Base-by-base conservation (phyloP, 2,329 filamentous ascomycete species). In the Tolypocladium ovalisporum region DNA sequence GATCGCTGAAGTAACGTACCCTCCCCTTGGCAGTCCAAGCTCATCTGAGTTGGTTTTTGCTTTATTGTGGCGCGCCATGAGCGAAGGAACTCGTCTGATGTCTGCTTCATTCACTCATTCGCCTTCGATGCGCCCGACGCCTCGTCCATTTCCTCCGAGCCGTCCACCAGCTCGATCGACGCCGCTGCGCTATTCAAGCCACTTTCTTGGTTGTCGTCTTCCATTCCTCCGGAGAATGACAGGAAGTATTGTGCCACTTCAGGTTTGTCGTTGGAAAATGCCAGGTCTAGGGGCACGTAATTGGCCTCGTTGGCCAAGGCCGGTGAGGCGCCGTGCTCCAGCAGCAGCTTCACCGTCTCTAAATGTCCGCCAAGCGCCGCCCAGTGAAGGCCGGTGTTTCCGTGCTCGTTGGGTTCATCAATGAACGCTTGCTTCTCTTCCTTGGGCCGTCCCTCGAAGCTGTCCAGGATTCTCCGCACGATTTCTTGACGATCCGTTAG, bases 351-450 rank as follows among this genome's bases (percentile, higher is more conserved):
- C 8, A 96, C 90, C 4, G 85, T 83, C 7, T 86, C 82, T 3
- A 97, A 76, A 66, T 97, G 92, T 1, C 92, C 92, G 56, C 95
- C 94, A 57, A 97, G 76, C 0, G 90, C 89, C 0, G 93, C 93
- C 92, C 92, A 97, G 74, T 99, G 94, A 58, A 99, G 77, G 0
- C 90, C 83, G 1, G 93, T 97, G 75, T 97, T 97, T 51, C 91
- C 92, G 52, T 88, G 87, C 60, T 84, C 77, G 67, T 99, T 99
- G 60, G 82, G 78, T 2, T 80, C 76, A 64, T 90, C 87, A 29
- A 91, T 71, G 63, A 86, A 84, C 0, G 78, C 69, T 61, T 76
- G 73, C 61, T 74, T 75, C 60, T 75, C 73, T 37, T 70, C 69
- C 58, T 70, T 70, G 52, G 71, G 71, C 51, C 67, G 70, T n/a